Base-by-base conservation (phyloP, 2,329 filamentous ascomycete genomes). In the Pyricularia grisea region DNA sequence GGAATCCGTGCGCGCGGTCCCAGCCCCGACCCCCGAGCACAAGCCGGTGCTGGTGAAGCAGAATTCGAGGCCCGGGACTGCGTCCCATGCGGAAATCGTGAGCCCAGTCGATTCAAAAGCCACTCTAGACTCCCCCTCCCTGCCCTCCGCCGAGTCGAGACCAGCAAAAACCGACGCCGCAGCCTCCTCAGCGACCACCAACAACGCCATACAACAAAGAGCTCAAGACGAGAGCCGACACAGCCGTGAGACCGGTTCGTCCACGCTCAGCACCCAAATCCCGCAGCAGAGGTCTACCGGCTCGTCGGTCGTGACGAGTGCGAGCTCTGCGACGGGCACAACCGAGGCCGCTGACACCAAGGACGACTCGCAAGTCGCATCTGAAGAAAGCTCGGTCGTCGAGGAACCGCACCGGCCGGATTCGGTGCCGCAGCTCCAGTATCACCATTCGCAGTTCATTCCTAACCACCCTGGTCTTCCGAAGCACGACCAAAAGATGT, bases 401-500 rank as follows among this genome's bases (percentile, higher is more conserved):
- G 83, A 85, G 61, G 77, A 78, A 67, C 74, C 79, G 67, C 74
- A 78, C 6, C 79, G 77, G 68, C 79, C 76, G 71, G 79, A 81
- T 68, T 77, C 81, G 4, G 84, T 89, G 10, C 85, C 87, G 12
- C 84, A 83, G 71, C 82, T 89, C 68, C 87, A 89, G 74, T 89
- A 90, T 72, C 85, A 89, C 73, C 87, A 87, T 72, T 81, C 83
- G 67, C 76, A 81, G 1, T 81, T 80, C 74, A 73, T 82, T 71
- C 75, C 78, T 69, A 78, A 79, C 30, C 79, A 81, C 69, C 78
- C 78, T 67, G 84, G 78, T 73, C 79, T 78, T n/a, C 78, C 80
- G 50, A 77, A 76, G 70, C 75, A 75, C 66, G 79, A 81, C 67
- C 75, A 76, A n/a, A 79, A 80, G 68, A 79, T 80, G 50, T 79